A percentile compares a stretch with the other conserved stretches of the same genome.
These are phyloP conservation scores for Lagerstroemia speciosa DNA, from an alignment of 345 rosid genomes.

Conservation along the genomic window DNA sequence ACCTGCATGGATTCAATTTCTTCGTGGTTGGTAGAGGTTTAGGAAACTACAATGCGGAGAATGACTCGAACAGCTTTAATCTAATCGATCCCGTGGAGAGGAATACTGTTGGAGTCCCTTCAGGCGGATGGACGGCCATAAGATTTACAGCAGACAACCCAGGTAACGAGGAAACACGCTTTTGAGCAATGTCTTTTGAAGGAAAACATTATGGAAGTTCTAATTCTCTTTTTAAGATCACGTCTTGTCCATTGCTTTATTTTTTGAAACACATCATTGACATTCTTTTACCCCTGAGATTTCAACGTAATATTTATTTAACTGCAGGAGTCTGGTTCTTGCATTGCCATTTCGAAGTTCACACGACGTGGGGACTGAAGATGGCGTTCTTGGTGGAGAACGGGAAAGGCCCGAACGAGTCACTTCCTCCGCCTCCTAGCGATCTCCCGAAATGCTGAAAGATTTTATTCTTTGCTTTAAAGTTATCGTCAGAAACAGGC, in stretches of 20 bases:
- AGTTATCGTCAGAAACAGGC: too few relatives aligned
- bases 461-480: too few relatives aligned
- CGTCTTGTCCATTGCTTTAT: too few relatives aligned
- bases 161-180: not conserved
- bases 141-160: constrained; percentile 75
- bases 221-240: too few relatives aligned
- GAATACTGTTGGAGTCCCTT: constrained; percentile 65
- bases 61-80: constrained; percentile 31
- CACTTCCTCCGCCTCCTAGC: too few relatives aligned
- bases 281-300: too few relatives aligned
- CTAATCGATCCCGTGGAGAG: constrained; percentile 71
- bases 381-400: too few relatives aligned
- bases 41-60: constrained; percentile 24
- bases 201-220: too few relatives aligned
- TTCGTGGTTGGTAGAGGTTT: constrained; percentile 25
- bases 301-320: too few relatives aligned
- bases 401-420: too few relatives aligned
- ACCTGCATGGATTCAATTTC: constrained; percentile 35
- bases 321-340: constrained; percentile 31
- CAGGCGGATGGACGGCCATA: constrained; percentile 70
- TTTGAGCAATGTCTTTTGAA: too few relatives aligned
- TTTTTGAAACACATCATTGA: too few relatives aligned
- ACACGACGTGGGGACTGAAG: constrained; percentile 37
- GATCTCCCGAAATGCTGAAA: constrained; percentile 26
- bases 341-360: constrained; percentile 38